Percentiles rank a stretch among this genome's conserved stretches.
phyloP scores from a whole-genome alignment of 2,329 filamentous ascomycete species.

The Fusarium foetens region DNA sequence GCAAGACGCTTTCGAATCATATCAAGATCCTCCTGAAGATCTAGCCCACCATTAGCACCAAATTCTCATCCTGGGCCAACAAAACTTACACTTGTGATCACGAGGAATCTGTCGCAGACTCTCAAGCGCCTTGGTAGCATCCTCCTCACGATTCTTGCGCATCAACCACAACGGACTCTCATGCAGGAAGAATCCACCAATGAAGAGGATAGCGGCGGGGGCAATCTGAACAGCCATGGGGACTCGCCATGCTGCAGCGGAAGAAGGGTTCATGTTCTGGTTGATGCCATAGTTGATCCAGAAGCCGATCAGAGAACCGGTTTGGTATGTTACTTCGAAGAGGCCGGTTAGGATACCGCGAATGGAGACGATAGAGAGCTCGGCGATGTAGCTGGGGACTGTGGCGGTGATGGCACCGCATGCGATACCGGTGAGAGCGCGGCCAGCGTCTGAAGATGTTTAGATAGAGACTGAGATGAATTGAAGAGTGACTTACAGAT shows the following conservation, averaged over 20 bases:
- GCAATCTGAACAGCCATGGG: slow-evolving; percentile 60
- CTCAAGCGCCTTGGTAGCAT: slow-evolving; percentile 47
- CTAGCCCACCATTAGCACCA: slow-evolving; percentile 28
- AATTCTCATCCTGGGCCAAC: accelerated
- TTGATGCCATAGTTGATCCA: slow-evolving; percentile 60
- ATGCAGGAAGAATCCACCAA: slow-evolving; percentile 57
- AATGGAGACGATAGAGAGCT: slow-evolving; percentile 67
- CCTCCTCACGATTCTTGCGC: slow-evolving; percentile 47
- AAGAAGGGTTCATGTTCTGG: slow-evolving; percentile 49
- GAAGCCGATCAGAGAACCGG: slow-evolving; percentile 63
- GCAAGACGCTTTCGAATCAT: slow-evolving; percentile 54
- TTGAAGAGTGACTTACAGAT: slow-evolving; percentile 50
- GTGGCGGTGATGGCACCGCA: slow-evolving; percentile 67
- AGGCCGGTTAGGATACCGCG: slow-evolving; percentile 67
- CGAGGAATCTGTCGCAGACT: slow-evolving; percentile 57
- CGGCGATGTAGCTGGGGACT: slow-evolving; percentile 72
- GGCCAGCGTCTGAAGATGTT: slow-evolving; percentile 60
- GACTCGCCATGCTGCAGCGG: slow-evolving; percentile 57
- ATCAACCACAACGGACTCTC: slow-evolving; percentile 55
- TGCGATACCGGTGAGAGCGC: slow-evolving; percentile 67
- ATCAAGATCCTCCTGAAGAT: slow-evolving; percentile 60
- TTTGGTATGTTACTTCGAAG: slow-evolving; percentile 64
- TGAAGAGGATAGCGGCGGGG: slow-evolving; percentile 56
- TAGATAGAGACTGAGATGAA: accelerated
- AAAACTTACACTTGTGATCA: slow-evolving; percentile 48